A percentile compares a stretch with the other conserved stretches of the same genome.
Conservation (phyloP, 164 flowering plant genomes). For the Vitis rupestris region DNA sequence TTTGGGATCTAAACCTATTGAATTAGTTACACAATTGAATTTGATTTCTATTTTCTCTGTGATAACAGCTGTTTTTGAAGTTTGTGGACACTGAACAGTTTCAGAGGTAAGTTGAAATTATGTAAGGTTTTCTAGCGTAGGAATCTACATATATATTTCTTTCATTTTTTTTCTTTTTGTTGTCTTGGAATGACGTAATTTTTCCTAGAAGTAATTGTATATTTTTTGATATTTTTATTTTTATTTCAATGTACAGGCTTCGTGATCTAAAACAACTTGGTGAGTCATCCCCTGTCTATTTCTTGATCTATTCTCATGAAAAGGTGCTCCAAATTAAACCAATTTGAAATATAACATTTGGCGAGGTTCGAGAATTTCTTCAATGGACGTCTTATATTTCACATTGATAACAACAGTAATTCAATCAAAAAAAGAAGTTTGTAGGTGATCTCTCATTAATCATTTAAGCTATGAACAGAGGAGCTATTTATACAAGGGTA, state of each 20-base stretch:
- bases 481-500: too few relatives aligned
- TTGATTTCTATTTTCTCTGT: neutral
- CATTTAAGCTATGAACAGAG: too few relatives aligned
- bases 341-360: neutral
- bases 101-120: constrained; percentile 66
- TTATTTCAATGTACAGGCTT: constrained; percentile 53
- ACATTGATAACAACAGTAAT: too few relatives aligned
- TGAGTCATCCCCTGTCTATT: constrained; percentile 29
- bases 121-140: neutral
- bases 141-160: neutral
- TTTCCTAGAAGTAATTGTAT: constrained; percentile 1
- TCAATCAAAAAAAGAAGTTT: too few relatives aligned
- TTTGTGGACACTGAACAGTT: constrained; percentile 92
- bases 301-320: neutral
- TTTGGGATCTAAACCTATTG: too few relatives aligned
- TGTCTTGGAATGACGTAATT: too few relatives aligned
- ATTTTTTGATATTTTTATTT: neutral
- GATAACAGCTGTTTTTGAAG: constrained; percentile 75
- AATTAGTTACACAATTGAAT: neutral
- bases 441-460: too few relatives aligned
- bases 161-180: neutral
- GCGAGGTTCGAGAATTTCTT: too few relatives aligned
- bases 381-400: too few relatives aligned
- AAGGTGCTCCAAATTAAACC: neutral
- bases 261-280: constrained; percentile 97